Base-by-base conservation (phyloP, 2,329 filamentous ascomycete genomes). In the Colletotrichum spinosum region DNA sequence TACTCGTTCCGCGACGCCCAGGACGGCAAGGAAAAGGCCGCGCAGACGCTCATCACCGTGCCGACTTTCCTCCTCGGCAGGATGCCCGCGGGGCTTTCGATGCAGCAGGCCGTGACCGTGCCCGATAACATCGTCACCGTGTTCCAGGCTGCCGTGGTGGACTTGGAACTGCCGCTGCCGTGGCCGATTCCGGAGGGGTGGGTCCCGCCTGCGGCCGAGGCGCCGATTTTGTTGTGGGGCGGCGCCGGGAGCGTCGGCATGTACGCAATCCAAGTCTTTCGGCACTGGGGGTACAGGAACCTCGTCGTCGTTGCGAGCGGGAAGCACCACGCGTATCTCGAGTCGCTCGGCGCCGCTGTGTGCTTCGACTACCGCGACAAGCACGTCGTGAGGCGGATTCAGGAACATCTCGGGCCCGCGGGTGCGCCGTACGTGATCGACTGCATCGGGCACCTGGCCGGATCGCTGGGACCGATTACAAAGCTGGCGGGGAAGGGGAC, bases 91-190 rank as follows among this genome's bases (percentile, higher is more conserved):
- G 76, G 74, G 33, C 71, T 83, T 37, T 77, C 77, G 1, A 71
- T 81, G 45, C 70, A 80, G 51, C 78, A 83, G 65, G 85, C 84
- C 2, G 83, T 82, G 6, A 87, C 86, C 0, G 72, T 89, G 2
- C 82, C 86, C 0, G 83, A 85, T 53, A 90, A 88, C 68, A 74
- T 88, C 35, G 82, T 90, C 37, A 89, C 87, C 0, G 85, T 84
- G 10, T 86, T 89, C 72, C 86, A 90, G 70, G 77, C 84, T 6
- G 72, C 85, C 3, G 76, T 74, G 2, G 65, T 63, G 1, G 86
- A 90, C 65, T 76, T 90, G 11, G 78, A 74, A 0, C 73, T 90
- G 17, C 79, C 81, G 38, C 78, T 87, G 1, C 86, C 86, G 0
- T 90, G 86, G 86, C 87, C 86, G 0, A 81, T 83, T 48, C 83